Conservation (phyloP, 2,329 filamentous ascomycete species). For the Alternaria infectoria region DNA sequence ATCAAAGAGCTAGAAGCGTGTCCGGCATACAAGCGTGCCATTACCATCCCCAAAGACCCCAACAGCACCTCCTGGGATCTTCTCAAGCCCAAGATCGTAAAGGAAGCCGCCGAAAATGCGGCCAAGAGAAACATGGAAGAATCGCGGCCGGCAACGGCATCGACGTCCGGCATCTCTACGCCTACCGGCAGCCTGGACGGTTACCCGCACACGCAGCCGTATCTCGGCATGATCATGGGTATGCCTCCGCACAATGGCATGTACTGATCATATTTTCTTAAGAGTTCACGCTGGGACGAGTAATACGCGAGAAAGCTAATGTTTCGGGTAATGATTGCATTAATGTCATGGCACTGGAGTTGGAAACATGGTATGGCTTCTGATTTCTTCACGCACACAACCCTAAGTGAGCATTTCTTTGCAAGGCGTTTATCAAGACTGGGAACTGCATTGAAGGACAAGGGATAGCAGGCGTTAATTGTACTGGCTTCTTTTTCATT, state of each 20-base stretch:
- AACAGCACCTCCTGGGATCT: constrained; percentile 46
- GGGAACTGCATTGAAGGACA: constrained; percentile 1
- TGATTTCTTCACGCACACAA: constrained; percentile 1
- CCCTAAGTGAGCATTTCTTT: constrained; percentile 9
- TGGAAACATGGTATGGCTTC: neutral
- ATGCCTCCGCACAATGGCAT: constrained; percentile 11
- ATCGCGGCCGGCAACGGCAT: constrained; percentile 16
- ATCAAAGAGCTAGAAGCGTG: constrained; percentile 45
- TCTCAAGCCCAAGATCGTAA: constrained; percentile 46
- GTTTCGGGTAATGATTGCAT: constrained; percentile 19
- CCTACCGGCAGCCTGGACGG: constrained; percentile 20
- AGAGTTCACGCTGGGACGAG: constrained; percentile 2
- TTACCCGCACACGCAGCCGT: constrained; percentile 18
- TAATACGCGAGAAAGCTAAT: neutral
- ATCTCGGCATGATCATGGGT: constrained; percentile 12
- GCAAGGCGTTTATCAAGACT: constrained; percentile 18
- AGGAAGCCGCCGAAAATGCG: constrained; percentile 36
- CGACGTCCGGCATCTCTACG: constrained; percentile 28
- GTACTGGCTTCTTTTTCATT: neutral
- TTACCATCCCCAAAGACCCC: constrained; percentile 49
- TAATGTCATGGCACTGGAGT: constrained; percentile 16
- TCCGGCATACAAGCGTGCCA: constrained; percentile 47
- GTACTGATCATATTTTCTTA: constrained; percentile 17
- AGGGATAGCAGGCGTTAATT: constrained; percentile 1
- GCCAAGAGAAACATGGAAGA: constrained; percentile 13